Conservation (phyloP, 2,329 filamentous ascomycete species). For the Fusarium bactridioides region DNA sequence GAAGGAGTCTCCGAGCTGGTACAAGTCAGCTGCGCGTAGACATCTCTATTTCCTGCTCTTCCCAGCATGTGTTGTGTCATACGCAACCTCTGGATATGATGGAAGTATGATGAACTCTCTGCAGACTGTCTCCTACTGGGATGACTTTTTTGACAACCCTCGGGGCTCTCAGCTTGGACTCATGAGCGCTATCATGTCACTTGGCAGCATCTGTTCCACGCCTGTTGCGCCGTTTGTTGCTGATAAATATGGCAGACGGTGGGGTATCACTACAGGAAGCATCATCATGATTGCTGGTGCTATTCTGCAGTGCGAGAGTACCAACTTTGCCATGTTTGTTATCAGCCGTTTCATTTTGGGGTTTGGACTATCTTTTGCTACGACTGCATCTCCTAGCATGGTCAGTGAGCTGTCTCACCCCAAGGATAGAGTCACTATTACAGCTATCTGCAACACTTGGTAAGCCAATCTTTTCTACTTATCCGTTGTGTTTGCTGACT, state of each 20-base stretch:
- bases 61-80: conserved; percentile 46
- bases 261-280: conserved; percentile 44
- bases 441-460: conserved; percentile 60
- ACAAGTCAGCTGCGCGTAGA: conserved; percentile 42
- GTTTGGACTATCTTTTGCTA: conserved; percentile 61
- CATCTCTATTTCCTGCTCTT: conserved; percentile 46
- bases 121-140: conserved; percentile 53
- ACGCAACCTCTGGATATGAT: conserved; percentile 53
- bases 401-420: conserved; percentile 62
- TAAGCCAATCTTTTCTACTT: background rate
- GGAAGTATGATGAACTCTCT: conserved; percentile 60
- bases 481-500: background rate
- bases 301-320: conserved; percentile 43
- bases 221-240: conserved; percentile 45
- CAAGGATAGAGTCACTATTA: conserved; percentile 60
- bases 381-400: conserved; percentile 58
- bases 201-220: conserved; percentile 53
- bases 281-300: conserved; percentile 45
- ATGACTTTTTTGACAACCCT: conserved; percentile 50
- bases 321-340: conserved; percentile 59
- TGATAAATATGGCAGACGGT: conserved; percentile 43
- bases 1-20: conserved; percentile 41
- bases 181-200: conserved; percentile 54
- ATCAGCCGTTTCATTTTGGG: conserved; percentile 61
- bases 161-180: conserved; percentile 43